Percentiles rank a stretch among this genome's conserved stretches.
phyloP scores from a whole-genome alignment of 352 stramenopile genomes.

The Phytophthora sansomeana region DNA sequence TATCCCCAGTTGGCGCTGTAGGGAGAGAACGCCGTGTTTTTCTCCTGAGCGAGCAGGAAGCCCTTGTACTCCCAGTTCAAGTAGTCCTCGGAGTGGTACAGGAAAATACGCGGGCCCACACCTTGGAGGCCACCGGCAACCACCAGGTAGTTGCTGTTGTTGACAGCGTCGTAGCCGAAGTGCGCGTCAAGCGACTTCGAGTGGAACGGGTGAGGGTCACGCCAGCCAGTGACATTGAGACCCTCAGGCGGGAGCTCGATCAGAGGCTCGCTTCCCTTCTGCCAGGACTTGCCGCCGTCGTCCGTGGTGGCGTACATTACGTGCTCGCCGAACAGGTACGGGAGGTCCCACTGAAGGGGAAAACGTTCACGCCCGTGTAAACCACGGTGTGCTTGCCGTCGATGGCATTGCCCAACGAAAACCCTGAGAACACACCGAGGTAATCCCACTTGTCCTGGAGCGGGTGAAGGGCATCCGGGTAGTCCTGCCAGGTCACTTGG shows the following conservation, averaged over 20 bases:
- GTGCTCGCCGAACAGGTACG: slow-evolving; percentile 67
- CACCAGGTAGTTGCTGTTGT: slow-evolving; percentile 60
- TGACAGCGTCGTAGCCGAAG: slow-evolving; percentile 23
- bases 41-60: slow-evolving; percentile 54
- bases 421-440: slow-evolving; percentile 71
- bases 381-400: slow-evolving; percentile 65
- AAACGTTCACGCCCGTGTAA: slow-evolving; percentile 52
- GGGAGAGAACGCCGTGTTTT: slow-evolving; percentile 62
- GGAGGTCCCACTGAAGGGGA: slow-evolving; percentile 51
- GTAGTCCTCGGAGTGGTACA: slow-evolving; percentile 61
- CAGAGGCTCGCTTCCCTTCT: slow-evolving; percentile 50
- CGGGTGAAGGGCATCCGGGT: slow-evolving; percentile 58
- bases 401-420: slow-evolving; percentile 50
- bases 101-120: slow-evolving; percentile 57
- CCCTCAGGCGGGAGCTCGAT: slow-evolving; percentile 49
- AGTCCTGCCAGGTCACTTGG: slow-evolving; percentile 68
- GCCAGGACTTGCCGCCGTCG: slow-evolving; percentile 62
- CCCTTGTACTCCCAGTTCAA: slow-evolving; percentile 62
- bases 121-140: slow-evolving; percentile 58
- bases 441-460: slow-evolving; percentile 60
- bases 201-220: slow-evolving; percentile 60
- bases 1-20: slow-evolving; percentile 63
- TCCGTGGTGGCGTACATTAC: slow-evolving; percentile 63
- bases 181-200: slow-evolving; percentile 53
- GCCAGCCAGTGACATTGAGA: slow-evolving; percentile 61